Conservation (phyloP, 306 rosid genomes). For the Glycyrrhiza uralensis region DNA sequence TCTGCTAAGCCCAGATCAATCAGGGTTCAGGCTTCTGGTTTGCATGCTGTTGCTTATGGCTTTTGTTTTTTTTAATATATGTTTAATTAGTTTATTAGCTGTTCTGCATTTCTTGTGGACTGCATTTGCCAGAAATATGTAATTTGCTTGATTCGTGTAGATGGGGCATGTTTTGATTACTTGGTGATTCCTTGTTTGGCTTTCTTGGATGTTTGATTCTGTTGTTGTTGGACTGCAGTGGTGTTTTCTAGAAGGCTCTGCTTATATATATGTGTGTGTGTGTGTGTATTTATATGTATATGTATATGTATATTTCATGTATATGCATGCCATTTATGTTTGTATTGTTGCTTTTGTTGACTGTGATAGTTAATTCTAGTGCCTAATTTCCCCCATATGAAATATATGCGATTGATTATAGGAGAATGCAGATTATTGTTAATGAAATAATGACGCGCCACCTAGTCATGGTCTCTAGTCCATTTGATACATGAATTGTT, state of each 20-base stretch:
- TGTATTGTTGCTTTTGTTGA: not conserved
- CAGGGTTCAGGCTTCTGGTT: slow-evolving; percentile 76
- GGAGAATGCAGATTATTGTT: not conserved
- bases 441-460: not conserved
- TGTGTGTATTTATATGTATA: too few relatives aligned
- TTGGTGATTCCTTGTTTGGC: slow-evolving; percentile 12
- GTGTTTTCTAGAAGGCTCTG: not conserved
- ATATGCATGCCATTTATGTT: not conserved
- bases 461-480: not conserved
- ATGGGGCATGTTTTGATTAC: not conserved
- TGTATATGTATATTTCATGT: too few relatives aligned
- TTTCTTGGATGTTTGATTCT: not conserved
- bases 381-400: not conserved
- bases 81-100: not conserved
- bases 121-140: not conserved
- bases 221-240: not conserved
- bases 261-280: too few relatives aligned
- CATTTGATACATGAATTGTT: slow-evolving; percentile 9
- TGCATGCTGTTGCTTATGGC: slow-evolving; percentile 22
- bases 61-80: slow-evolving; percentile 23
- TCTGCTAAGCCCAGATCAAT: slow-evolving; percentile 60
- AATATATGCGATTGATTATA: not conserved
- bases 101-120: not conserved
- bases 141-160: slow-evolving; percentile 4
- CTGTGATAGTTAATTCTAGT: not conserved